Conservation (phyloP, 2,329 filamentous ascomycete genomes). For the Diaporthe capsici region DNA sequence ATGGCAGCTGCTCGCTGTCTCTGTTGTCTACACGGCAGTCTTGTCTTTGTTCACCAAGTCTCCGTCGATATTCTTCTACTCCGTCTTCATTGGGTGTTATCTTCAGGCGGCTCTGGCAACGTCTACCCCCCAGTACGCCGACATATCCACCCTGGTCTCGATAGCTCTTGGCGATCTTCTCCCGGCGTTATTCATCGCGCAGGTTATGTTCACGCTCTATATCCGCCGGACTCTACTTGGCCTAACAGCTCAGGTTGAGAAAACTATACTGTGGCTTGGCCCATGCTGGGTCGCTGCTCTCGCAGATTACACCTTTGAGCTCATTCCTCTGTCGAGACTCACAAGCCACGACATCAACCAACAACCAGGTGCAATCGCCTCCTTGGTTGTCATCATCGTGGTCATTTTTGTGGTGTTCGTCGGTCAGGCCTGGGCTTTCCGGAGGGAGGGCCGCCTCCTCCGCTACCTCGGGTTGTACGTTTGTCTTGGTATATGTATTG, state of each 20-base stretch:
- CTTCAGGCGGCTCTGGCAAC: constrained; percentile 60
- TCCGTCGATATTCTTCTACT: constrained; percentile 73
- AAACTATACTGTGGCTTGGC: constrained; percentile 78
- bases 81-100: constrained; percentile 58
- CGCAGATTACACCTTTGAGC: constrained; percentile 82
- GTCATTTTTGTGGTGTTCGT: constrained; percentile 73
- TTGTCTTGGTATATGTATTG: constrained; percentile 65
- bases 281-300: constrained; percentile 79
- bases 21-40: constrained; percentile 73
- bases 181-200: constrained; percentile 77
- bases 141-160: constrained; percentile 72
- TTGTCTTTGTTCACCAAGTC: constrained; percentile 78
- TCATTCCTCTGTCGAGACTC: constrained; percentile 79
- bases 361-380: constrained; percentile 77
- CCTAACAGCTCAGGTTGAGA: constrained; percentile 76
- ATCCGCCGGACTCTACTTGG: constrained; percentile 69
- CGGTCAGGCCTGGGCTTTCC: constrained; percentile 78
- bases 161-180: constrained; percentile 68
- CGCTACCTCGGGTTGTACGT: constrained; percentile 75
- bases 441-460: constrained; percentile 76
- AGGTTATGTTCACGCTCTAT: constrained; percentile 76
- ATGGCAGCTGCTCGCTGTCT: constrained; percentile 78
- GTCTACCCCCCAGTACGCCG: constrained; percentile 77
- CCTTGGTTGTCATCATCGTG: constrained; percentile 75
- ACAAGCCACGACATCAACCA: constrained; percentile 78